phyloP scores from a whole-genome alignment of 2,329 filamentous ascomycete species.

The Fusarium sp. region DNA sequence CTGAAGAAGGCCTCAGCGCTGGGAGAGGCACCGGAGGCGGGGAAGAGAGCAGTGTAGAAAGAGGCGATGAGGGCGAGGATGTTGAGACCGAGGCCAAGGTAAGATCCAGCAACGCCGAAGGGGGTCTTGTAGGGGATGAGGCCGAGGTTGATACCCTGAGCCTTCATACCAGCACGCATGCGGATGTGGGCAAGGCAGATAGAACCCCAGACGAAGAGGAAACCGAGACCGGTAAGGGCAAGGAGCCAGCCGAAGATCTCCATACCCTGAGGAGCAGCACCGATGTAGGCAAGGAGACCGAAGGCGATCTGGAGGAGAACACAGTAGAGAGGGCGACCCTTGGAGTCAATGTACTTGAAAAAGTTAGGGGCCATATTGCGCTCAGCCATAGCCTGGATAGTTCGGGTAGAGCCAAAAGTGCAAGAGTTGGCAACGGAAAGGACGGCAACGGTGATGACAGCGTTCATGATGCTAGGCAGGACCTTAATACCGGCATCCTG shows the following conservation, averaged over 20 bases:
- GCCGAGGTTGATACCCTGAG: slow-evolving; percentile 74
- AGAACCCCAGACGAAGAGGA: slow-evolving; percentile 84
- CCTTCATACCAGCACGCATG: slow-evolving; percentile 83
- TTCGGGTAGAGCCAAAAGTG: slow-evolving; percentile 91
- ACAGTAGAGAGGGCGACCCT: slow-evolving; percentile 82
- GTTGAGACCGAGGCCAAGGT: slow-evolving; percentile 82
- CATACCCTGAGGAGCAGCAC: slow-evolving; percentile 70
- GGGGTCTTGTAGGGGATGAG: slow-evolving; percentile 87
- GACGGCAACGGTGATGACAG: slow-evolving; percentile 90
- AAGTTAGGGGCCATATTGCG: slow-evolving; percentile 84
- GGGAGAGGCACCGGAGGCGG: slow-evolving; percentile 73
- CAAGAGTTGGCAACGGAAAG: slow-evolving; percentile 92
- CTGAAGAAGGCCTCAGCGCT: slow-evolving; percentile 78
- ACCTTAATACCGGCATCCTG: slow-evolving; percentile 83
- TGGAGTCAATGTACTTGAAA: slow-evolving; percentile 84
- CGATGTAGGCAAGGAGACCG: slow-evolving; percentile 83
- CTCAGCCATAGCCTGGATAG: slow-evolving; percentile 89
- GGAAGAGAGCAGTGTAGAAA: slow-evolving; percentile 75
- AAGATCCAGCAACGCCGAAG: slow-evolving; percentile 84
- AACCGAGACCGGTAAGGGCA: slow-evolving; percentile 79
- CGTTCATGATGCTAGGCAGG: slow-evolving; percentile 91
- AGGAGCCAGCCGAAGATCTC: slow-evolving; percentile 84
- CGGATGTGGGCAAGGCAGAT: slow-evolving; percentile 92
- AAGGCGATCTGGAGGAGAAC: slow-evolving; percentile 76
- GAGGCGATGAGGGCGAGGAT: slow-evolving; percentile 82